These are phyloP conservation scores for Fremontodendron californicum DNA, from an alignment of 345 rosid species.

Conservation along the genomic window DNA sequence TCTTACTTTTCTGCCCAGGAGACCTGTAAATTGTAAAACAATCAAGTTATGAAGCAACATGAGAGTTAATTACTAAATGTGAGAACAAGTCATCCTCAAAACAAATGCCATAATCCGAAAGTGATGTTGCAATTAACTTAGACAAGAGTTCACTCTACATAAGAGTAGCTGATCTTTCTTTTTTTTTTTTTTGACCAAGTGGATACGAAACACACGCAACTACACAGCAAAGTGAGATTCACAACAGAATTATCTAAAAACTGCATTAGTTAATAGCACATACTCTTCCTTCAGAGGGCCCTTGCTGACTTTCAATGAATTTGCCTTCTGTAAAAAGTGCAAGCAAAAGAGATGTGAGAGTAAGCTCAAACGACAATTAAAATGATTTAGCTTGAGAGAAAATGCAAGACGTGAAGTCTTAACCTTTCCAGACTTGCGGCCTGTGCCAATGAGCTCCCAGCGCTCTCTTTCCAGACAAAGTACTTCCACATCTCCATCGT, in stretches of 20 bases:
- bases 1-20: conserved; percentile 38
- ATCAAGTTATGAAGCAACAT: conserved; percentile 11
- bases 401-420: background rate
- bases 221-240: background rate
- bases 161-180: background rate
- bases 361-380: conserved; percentile 2
- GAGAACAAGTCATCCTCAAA: background rate
- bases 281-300: conserved; percentile 51
- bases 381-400: conserved; percentile 1
- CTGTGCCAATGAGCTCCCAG: conserved; percentile 73
- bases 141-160: background rate
- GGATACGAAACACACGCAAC: background rate
- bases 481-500: conserved; percentile 96
- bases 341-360: conserved; percentile 20
- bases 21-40: conserved; percentile 57
- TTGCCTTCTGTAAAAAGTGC: conserved; percentile 51
- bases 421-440: conserved; percentile 29
- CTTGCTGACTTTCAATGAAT: conserved; percentile 31
- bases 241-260: background rate
- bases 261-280: conserved; percentile 21
- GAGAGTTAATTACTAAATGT: conserved; percentile 1
- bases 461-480: conserved; percentile 80
- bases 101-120: background rate
- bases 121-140: background rate
- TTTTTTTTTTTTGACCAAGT: background rate